Evolutionary conservation across 2,329 filamentous ascomycete species (phyloP).

Genomic region (Arthrinium phaeospermum): DNA sequence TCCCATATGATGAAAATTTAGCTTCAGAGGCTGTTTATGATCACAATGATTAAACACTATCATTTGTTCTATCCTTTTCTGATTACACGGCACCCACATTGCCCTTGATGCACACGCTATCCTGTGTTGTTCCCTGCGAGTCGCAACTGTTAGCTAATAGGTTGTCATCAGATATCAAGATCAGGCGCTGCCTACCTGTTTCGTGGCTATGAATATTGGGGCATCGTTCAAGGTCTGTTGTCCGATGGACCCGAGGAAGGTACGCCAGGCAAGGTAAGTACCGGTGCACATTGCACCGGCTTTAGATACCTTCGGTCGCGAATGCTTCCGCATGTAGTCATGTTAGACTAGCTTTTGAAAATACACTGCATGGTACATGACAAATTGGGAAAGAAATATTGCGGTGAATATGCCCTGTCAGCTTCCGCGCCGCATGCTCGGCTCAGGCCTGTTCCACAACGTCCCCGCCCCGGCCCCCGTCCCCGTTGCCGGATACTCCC

Average conservation of each 20-base stretch:
- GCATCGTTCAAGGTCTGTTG: not conserved
- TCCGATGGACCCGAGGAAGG: not conserved
- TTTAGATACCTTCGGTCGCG: not conserved
- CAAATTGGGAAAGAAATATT: too few relatives aligned
- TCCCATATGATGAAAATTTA: conserved; percentile 14
- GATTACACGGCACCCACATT: not conserved
- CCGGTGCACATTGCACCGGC: not conserved
- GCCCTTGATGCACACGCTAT: not conserved
- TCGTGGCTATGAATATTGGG: not conserved
- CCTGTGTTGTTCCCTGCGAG: not conserved
- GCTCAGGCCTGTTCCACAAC: too few relatives aligned
- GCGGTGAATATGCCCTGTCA: too few relatives aligned
- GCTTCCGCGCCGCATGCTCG: too few relatives aligned
- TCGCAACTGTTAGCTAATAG: not conserved
- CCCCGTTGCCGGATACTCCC: too few relatives aligned
- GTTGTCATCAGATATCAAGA: not conserved
- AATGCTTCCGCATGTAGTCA: not conserved
- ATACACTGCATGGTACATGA: not conserved
- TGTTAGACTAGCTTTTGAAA: not conserved
- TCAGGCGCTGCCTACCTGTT: not conserved
- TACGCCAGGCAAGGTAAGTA: not conserved
- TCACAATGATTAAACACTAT: conserved; percentile 16
- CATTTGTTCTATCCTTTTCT: conserved; percentile 16
- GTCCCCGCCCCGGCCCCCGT: too few relatives aligned
- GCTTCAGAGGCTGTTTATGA: conserved; percentile 18